Evolutionary conservation across 352 stramenopile genomes (phyloP).

Genomic region (Globisporangium mamillatum): DNA sequence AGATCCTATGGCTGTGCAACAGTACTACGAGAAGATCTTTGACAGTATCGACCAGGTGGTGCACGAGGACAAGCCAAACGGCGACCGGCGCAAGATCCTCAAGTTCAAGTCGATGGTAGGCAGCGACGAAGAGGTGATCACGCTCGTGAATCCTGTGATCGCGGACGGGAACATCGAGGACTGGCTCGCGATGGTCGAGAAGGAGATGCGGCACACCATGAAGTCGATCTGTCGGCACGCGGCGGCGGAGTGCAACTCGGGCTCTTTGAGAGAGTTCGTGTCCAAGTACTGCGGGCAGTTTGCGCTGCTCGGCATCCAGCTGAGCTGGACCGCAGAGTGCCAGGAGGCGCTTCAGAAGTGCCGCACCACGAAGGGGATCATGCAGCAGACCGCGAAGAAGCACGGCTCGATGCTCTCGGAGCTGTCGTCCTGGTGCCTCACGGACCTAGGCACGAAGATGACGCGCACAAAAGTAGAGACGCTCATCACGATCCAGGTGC

Average conservation of each 20-base stretch:
- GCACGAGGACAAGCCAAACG: slow-evolving; percentile 39
- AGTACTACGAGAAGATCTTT: slow-evolving; percentile 90
- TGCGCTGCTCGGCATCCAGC: slow-evolving; percentile 69
- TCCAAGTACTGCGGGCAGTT: slow-evolving; percentile 72
- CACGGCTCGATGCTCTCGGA: slow-evolving; percentile 82
- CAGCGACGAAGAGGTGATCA: slow-evolving; percentile 73
- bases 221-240: slow-evolving; percentile 63
- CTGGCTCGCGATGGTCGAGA: slow-evolving; percentile 69
- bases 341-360: slow-evolving; percentile 75
- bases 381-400: slow-evolving; percentile 80
- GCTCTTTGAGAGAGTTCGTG: slow-evolving; percentile 65
- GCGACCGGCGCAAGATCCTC: slow-evolving; percentile 62
- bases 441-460: slow-evolving; percentile 87
- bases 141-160: slow-evolving; percentile 44
- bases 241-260: slow-evolving; percentile 44
- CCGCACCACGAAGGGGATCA: slow-evolving; percentile 80
- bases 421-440: slow-evolving; percentile 89
- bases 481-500: slow-evolving; percentile 92
- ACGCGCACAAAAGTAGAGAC: slow-evolving; percentile 93
- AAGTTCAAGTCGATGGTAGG: slow-evolving; percentile 73
- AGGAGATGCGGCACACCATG: slow-evolving; percentile 66
- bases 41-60: slow-evolving; percentile 76
- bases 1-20: slow-evolving; percentile 71
- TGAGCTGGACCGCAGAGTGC: slow-evolving; percentile 75
- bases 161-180: slow-evolving; percentile 84